Base-by-base conservation (phyloP, 306 rosid species). In the Gynostemma pentaphyllum region DNA sequence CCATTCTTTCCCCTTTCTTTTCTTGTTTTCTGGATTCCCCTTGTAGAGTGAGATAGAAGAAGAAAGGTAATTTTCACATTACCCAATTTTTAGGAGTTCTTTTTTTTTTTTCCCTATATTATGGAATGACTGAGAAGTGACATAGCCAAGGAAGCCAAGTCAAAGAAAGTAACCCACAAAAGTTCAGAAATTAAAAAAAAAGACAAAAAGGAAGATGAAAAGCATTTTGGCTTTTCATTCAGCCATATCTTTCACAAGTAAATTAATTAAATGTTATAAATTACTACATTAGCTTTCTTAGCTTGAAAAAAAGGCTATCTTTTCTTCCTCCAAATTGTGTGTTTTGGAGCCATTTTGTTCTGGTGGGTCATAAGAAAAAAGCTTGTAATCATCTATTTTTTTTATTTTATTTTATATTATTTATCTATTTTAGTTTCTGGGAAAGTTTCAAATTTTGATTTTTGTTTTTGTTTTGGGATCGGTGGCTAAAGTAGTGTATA, bases 161-260 rank as follows among this genome's bases (percentile, higher is more conserved):
- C 64, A 59, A 59, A 59, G 64, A 59, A 59, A 59, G 64, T 16
- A 30, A 55, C 42, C 41, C 62, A 54, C 62, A 55, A 55, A 21
- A 36, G 10, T 39, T 19, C 64, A 22, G 18, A 12, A 57, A 57
- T 41, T 5, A 57, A 41, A 57, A 36, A 32, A 57, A 57, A 57
- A 55, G n/a, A n/a, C n/a, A n/a, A 30, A 36, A 42, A 55, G 42
- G 42, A 7, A 53, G 61, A 29, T 53, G 40, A 29, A 53, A 53
- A 55, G 62, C 10, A 10, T 9, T 55, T 32, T 32, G 62, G 44
- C 62, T 55, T 55, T 55, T 39, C 37, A 1, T 32, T 55, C 32
- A 15, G 27, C 62, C 62, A 29, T 55, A 55, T 55, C 62, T 55
- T 55, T 55, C 42, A 53, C 24, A n/a, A 55, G n/a, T n/a, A n/a